Evolutionary conservation across 768 basidiomycete genomes (phyloP).

Genomic region (Leccinum incarnatum): DNA sequence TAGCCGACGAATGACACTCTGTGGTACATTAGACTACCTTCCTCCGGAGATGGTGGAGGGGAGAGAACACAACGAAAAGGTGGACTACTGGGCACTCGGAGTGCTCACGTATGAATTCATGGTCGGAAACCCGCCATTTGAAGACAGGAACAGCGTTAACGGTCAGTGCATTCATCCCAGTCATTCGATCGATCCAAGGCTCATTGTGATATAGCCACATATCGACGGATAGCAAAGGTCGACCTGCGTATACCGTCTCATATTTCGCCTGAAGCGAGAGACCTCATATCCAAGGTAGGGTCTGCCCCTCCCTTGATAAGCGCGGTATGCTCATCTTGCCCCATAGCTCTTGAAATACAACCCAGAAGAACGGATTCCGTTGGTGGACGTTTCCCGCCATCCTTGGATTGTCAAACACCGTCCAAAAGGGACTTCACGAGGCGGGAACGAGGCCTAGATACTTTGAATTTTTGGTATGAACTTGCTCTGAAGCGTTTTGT

Average conservation of each 20-base stretch:
- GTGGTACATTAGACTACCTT: constrained; percentile 94
- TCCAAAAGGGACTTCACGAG: constrained; percentile 42
- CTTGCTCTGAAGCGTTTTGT: constrained; percentile 1
- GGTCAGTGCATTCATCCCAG: constrained; percentile 45
- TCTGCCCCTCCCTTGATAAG: not conserved
- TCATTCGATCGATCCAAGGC: constrained; percentile 2
- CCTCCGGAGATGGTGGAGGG: constrained; percentile 99
- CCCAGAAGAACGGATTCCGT: constrained; percentile 70
- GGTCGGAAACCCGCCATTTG: constrained; percentile 81
- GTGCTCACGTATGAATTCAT: constrained; percentile 97
- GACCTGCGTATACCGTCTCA: constrained; percentile 56
- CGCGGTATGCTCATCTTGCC: constrained; percentile 11
- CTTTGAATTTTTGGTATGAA: not conserved
- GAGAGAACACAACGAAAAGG: constrained; percentile 82
- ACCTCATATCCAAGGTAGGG: constrained; percentile 43
- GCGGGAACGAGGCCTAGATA: constrained; percentile 23
- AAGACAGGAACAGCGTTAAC: constrained; percentile 73
- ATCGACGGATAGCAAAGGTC: constrained; percentile 85
- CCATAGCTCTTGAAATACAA: constrained; percentile 79
- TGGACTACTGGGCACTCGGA: constrained; percentile 96
- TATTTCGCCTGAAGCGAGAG: constrained; percentile 43
- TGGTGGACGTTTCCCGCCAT: constrained; percentile 72
- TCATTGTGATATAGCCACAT: constrained; percentile 60
- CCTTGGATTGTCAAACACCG: constrained; percentile 83
- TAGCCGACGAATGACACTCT: constrained; percentile 84